These are phyloP conservation scores for Ustilago loliicola DNA, from an alignment of 1,284 basidiomycete genomes.

Conservation along the genomic window DNA sequence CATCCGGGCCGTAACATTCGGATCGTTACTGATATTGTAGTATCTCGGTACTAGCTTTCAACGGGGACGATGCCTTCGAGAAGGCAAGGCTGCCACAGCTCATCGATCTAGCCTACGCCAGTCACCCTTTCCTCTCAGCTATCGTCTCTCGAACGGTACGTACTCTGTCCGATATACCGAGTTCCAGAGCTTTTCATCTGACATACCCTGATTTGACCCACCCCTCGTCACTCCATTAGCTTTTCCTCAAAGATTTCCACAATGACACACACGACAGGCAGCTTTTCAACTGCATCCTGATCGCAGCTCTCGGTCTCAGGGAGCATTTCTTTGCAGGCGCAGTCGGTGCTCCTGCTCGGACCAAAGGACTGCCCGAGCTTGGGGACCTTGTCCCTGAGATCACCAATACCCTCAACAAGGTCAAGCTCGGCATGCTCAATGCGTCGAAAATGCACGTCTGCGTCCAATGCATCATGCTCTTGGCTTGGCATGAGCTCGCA, in stretches of 20 bases:
- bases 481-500: slow-evolving; percentile 47
- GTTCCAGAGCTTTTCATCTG: background rate
- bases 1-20: background rate
- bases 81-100: slow-evolving; percentile 7
- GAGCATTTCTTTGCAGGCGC: background rate
- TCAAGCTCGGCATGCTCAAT: slow-evolving; percentile 14
- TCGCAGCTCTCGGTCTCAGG: slow-evolving; percentile 19
- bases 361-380: slow-evolving; percentile 5
- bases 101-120: slow-evolving; percentile 25
- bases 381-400: slow-evolving; percentile 1
- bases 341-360: background rate
- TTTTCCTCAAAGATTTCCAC: slow-evolving; percentile 13
- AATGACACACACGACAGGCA: slow-evolving; percentile 5
- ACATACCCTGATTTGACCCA: background rate
- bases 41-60: background rate
- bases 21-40: background rate
- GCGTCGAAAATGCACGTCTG: slow-evolving; percentile 11
- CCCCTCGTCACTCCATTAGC: background rate
- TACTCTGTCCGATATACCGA: background rate
- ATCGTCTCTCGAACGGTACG: slow-evolving; percentile 40
- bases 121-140: slow-evolving; percentile 39
- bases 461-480: slow-evolving; percentile 32
- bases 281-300: slow-evolving; percentile 23
- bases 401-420: slow-evolving; percentile 2
- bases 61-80: background rate